These are phyloP conservation scores for Puccinia hordei DNA, from an alignment of 1,284 basidiomycete genomes.

Conservation along the genomic window DNA sequence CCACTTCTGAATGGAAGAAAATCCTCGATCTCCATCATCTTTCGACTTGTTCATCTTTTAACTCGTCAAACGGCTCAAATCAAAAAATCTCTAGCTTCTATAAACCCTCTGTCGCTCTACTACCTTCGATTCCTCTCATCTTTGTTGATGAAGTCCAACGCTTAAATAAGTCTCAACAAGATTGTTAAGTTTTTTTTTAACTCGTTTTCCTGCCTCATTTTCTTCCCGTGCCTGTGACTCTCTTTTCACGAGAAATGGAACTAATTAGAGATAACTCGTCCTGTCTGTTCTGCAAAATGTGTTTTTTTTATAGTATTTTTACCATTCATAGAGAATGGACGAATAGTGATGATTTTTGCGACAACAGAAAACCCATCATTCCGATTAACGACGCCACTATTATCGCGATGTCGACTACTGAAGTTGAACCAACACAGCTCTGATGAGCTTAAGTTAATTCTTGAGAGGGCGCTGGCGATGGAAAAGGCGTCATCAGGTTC, in stretches of 20 bases:
- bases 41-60: constrained; percentile 66
- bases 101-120: constrained; percentile 50
- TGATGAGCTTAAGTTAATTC: constrained; percentile 52
- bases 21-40: constrained; percentile 69
- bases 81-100: constrained; percentile 10
- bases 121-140: constrained; percentile 65
- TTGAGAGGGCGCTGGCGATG: constrained; percentile 16
- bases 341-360: constrained; percentile 70
- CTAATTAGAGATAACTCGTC: not conserved
- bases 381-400: constrained; percentile 69
- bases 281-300: not conserved
- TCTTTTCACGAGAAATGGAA: constrained; percentile 55
- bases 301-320: constrained; percentile 48
- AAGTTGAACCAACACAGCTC: constrained; percentile 54
- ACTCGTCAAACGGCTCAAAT: constrained; percentile 57
- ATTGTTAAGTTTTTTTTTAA: constrained; percentile 55
- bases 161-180: constrained; percentile 80
- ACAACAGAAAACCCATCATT: constrained; percentile 93
- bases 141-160: constrained; percentile 87
- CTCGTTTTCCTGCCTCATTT: not conserved
- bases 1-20: constrained; percentile 75
- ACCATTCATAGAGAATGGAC: constrained; percentile 54
- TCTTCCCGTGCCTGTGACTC: not conserved
- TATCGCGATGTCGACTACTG: constrained; percentile 73
- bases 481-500: not conserved